Base-by-base conservation (phyloP, 73 alveolate species). In the Paramecium octaurelia region DNA sequence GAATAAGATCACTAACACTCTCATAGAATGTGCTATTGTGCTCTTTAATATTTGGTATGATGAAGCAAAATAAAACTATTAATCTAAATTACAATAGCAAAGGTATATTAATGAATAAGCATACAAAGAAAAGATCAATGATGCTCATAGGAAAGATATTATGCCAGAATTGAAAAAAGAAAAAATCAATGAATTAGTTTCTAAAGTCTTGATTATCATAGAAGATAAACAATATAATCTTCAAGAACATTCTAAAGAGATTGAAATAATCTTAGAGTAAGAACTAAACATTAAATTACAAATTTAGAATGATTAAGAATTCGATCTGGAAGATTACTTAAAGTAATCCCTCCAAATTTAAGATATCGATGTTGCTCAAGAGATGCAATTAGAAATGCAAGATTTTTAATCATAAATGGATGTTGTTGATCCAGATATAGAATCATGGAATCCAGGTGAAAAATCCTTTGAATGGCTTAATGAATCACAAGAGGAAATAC, bases 111-210 rank as follows among this genome's bases (percentile, higher is more conserved):
- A 80, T 44, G 91, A 80, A 43, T 0, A 21, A 21, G 70, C 70
- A 27, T 80, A 23, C 50, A 42, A 80, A 46, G 35, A 80, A 20
- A 44, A 80, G 11, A 80, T 80, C 8, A 48, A 80, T 44, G 76
- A 80, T 44, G 91, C 9, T 7, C 91, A 80, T 42, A 80, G 75
- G 23, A 16, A 18, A 23, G 75, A 40, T 24, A 42, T 80, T n/a
- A 27, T 80, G 70, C 91, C 91, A 20, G 91, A 80, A 46, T 46
- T 80, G 29, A 40, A 46, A 48, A 80, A 80, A 48, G 91, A 80
- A 43, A 80, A 80, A 80, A 80, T 80, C 38, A 80, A 80, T 44
- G 70, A 44, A 80, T 16, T 80, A 64, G 46, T 80, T 12, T 8
- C 14, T 7, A 48, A 46, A 44, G 38, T 80, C 11, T 18, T 80